Base-by-base conservation (phyloP, 352 stramenopile species). In the Thalassiosira pacifica region DNA sequence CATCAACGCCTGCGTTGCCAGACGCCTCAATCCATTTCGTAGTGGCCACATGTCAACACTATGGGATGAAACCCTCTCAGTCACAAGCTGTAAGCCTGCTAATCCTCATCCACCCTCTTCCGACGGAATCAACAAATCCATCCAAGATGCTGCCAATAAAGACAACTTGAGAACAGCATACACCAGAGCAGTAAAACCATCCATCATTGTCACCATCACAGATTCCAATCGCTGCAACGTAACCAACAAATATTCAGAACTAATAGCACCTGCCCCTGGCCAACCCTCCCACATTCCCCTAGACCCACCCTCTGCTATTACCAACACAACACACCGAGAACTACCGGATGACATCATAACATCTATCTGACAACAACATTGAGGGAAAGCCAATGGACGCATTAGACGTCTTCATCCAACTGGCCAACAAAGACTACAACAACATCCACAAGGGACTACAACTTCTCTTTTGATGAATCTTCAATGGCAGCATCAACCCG, bases 401-500 rank as follows among this genome's bases (percentile, higher is more conserved):
- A 3, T 42, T 73, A 6, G 42, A 73, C 11, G 18, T 32, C 2
- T 63, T 73, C 24, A 73, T 73, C n/a, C 8, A 63, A 16, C 26
- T n/a, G 0, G 42, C 45, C 40, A 40, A 73, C 53, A 11, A 24
- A n/a, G 32, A 73, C 9, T 8, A 48, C 10, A 3, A 1, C 1
- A 31, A 31, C 11, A 61, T 63, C 24, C 22, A 57, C 29, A 45
- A 27, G 42, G 18, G 34, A 11, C 1, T 74, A 0, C 66, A 48
- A 27, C 22, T 45, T 16, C 24, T 61, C 0, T 74, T 74, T 16
- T 6, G 29, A 6, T 13, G 19, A 16, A 74, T 74, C 22, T 74
- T 48, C 26, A 9, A 74, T 27, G 53, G 53, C n/a, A 19, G 63
- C 6, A 48, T 74, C 1, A 24, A 48, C 16, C 2, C 22, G 1